phyloP scores from a whole-genome alignment of 192 early-diverging fungal species.

The Allomyces macrogynus region DNA sequence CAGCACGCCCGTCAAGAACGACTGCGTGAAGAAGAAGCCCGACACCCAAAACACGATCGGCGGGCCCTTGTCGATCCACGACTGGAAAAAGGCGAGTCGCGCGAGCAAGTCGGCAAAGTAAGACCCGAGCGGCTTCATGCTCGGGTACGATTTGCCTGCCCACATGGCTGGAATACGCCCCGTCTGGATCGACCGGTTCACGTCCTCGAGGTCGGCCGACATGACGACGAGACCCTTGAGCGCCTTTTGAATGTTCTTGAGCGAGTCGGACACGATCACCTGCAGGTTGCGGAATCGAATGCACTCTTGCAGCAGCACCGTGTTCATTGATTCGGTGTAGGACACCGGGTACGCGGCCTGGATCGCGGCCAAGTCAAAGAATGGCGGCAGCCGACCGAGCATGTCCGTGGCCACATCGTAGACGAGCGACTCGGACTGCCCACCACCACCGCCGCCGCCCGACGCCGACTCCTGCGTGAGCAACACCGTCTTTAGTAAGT shows the following conservation, averaged over 20 bases:
- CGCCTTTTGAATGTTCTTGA: constrained; percentile 42
- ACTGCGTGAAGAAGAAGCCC: constrained; percentile 48
- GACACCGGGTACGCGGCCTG: constrained; percentile 30
- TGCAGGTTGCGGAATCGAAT: constrained; percentile 40
- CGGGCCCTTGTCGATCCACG: constrained; percentile 30
- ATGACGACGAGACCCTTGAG: constrained; percentile 39
- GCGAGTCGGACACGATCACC: constrained; percentile 24
- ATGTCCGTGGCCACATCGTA: constrained; percentile 36
- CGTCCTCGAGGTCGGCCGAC: constrained; percentile 39
- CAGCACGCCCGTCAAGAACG: constrained; percentile 39
- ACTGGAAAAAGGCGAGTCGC: constrained; percentile 32
- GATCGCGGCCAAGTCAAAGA: constrained; percentile 24
- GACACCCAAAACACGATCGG: constrained; percentile 40
- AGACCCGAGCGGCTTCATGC: constrained; percentile 31
- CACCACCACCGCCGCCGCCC: constrained; percentile 6
- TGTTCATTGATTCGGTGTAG: constrained; percentile 45
- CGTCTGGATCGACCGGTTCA: constrained; percentile 34
- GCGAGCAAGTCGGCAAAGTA: constrained; percentile 33
- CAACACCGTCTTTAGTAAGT: constrained; percentile 28
- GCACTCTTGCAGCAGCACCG: constrained; percentile 43
- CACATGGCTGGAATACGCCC: constrained; percentile 33
- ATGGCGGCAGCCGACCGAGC: constrained; percentile 20
- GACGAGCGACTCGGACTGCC: constrained; percentile 33
- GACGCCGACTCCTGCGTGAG: constrained; percentile 23
- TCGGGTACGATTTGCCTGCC: constrained; percentile 38